Conservation (phyloP, 2,329 filamentous ascomycete genomes). For the Septoria linicola region DNA sequence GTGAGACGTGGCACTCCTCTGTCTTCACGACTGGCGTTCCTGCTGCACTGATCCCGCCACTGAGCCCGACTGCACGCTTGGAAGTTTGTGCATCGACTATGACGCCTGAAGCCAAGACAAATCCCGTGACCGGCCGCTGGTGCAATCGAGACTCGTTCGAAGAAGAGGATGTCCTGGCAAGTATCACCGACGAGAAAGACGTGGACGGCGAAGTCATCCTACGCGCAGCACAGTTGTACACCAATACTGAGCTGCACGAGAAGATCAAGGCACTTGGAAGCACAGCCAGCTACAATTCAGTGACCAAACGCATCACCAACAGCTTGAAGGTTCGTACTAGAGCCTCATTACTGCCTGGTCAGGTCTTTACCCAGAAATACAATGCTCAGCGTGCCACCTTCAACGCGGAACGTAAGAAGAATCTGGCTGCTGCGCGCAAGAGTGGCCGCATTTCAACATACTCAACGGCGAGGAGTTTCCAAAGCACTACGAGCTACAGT, state of each 20-base stretch:
- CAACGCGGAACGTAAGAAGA: not conserved
- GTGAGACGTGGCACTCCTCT: too few species aligned
- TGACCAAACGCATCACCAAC: constrained; percentile 11
- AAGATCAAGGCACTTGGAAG: not conserved
- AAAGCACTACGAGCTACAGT: not conserved
- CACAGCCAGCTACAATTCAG: not conserved
- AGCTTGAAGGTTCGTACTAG: not conserved
- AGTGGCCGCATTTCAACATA: not conserved
- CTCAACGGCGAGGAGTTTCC: not conserved
- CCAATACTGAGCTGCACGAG: constrained; percentile 2
- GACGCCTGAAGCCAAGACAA: not conserved
- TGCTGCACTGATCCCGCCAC: not conserved
- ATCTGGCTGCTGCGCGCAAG: not conserved
- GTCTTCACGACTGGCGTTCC: too few species aligned
- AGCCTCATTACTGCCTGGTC: not conserved
- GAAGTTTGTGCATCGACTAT: too few species aligned
- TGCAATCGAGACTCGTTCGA: not conserved
- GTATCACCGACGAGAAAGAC: not conserved
- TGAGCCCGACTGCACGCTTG: not conserved
- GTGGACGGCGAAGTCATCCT: not conserved
- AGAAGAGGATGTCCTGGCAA: not conserved
- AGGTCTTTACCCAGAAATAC: not conserved
- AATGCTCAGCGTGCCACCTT: not conserved
- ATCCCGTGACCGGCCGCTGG: not conserved
- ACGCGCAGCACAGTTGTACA: not conserved